These are phyloP conservation scores for Candida pini DNA, from an alignment of 805 yeast genomes.

Conservation along the genomic window DNA sequence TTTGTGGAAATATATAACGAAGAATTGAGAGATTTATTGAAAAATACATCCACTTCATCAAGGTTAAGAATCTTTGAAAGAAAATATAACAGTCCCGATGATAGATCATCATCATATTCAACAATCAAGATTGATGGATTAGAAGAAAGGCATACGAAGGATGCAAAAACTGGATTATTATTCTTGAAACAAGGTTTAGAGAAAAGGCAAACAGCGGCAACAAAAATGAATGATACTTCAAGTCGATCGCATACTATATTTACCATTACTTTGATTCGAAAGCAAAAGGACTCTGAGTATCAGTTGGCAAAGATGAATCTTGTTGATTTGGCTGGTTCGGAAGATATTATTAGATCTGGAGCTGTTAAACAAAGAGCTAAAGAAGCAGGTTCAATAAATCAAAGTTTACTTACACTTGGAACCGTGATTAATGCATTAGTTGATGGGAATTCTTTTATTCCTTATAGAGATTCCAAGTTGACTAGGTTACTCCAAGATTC, in stretches of 20 bases:
- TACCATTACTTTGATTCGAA: conserved; percentile 53
- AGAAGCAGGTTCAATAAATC: conserved; percentile 92
- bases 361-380: conserved; percentile 81
- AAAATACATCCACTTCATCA: conserved; percentile 25
- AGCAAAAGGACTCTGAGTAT: conserved; percentile 25
- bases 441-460: conserved; percentile 64
- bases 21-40: conserved; percentile 38
- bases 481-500: conserved; percentile 74
- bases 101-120: conserved; percentile 3
- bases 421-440: conserved; percentile 76
- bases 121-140: conserved; percentile 56
- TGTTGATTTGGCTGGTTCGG: conserved; percentile 95
- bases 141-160: conserved; percentile 52
- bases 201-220: conserved; percentile 61
- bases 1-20: conserved; percentile 49
- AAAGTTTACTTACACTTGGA: conserved; percentile 80
- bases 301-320: conserved; percentile 44
- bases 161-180: conserved; percentile 51
- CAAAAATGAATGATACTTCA: conserved; percentile 68
- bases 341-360: conserved; percentile 82
- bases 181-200: conserved; percentile 52
- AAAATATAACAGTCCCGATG: conserved; percentile 14
- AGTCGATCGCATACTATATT: conserved; percentile 77
- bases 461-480: conserved; percentile 70
- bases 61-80: conserved; percentile 37